Conservation (phyloP, 2,329 filamentous ascomycete species). For the Blastomyces gilchristii region DNA sequence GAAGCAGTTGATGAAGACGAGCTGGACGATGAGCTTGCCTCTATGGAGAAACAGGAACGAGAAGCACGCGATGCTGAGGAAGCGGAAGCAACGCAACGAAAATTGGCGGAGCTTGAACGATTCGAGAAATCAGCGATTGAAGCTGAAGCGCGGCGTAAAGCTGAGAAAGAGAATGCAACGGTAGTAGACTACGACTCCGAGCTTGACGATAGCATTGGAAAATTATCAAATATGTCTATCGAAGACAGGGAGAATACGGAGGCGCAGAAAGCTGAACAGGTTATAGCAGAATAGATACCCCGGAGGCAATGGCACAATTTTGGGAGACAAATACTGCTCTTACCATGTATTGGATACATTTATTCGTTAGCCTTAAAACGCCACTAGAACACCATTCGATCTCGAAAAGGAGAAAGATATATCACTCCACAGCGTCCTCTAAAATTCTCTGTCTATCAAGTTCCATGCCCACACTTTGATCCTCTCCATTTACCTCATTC, state of each 20-base stretch:
- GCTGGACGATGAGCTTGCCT: slow-evolving; percentile 78
- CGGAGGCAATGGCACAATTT: not conserved
- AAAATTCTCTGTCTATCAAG: slow-evolving; percentile 3
- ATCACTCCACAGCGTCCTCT: slow-evolving; percentile 2
- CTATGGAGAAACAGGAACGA: slow-evolving; percentile 53
- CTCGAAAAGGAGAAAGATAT: not conserved
- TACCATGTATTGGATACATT: not conserved
- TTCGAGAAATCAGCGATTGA: slow-evolving; percentile 31
- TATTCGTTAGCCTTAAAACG: not conserved
- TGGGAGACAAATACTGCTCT: not conserved
- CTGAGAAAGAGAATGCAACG: slow-evolving; percentile 14
- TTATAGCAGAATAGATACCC: not conserved
- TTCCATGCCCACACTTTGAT: slow-evolving; percentile 60
- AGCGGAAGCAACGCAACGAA: slow-evolving; percentile 39
- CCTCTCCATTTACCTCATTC: slow-evolving; percentile 26
- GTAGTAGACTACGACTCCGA: slow-evolving; percentile 20
- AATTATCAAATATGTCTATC: slow-evolving; percentile 34
- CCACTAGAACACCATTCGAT: not conserved
- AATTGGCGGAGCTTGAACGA: slow-evolving; percentile 41
- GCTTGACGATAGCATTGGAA: slow-evolving; percentile 31
- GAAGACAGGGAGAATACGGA: slow-evolving; percentile 25
- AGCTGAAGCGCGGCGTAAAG: slow-evolving; percentile 24
- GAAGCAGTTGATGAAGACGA: slow-evolving; percentile 63
- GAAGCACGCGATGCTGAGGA: slow-evolving; percentile 40
- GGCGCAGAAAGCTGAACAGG: not conserved